Percentiles rank a stretch among this genome's conserved stretches.
phyloP scores from a whole-genome alignment of 75 land plant genomes.

The Pseudotsuga menziesii region DNA sequence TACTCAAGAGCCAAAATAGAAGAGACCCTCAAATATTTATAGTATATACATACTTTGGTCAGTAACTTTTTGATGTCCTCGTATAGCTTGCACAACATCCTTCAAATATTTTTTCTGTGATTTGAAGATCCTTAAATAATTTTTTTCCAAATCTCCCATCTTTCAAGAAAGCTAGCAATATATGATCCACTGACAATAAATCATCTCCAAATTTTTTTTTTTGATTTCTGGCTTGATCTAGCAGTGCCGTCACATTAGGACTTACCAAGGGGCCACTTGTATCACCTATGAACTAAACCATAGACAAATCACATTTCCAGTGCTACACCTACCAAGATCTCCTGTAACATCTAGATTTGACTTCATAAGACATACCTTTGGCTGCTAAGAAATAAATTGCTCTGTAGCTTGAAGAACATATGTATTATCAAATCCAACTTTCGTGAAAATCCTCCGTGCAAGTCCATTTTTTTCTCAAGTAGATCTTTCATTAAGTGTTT shows the following conservation, averaged over 20 bases:
- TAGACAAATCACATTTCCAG: not conserved
- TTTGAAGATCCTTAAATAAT: conserved; percentile 57
- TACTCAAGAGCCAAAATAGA: not conserved
- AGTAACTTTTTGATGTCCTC: conserved; percentile 75
- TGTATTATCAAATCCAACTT: conserved; percentile 70
- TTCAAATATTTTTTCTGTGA: conserved; percentile 42
- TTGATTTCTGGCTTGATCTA: conserved; percentile 56
- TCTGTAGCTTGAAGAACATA: conserved; percentile 67
- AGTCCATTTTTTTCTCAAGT: conserved; percentile 78
- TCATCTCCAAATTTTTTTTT: conserved; percentile 73
- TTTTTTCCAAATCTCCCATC: conserved; percentile 73
- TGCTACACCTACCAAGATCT: not conserved
- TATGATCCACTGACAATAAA: conserved; percentile 80
- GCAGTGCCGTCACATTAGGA: conserved; percentile 32
- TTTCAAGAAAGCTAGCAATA: conserved; percentile 50
- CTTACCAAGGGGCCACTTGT: conserved; percentile 61
- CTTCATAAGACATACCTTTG: conserved; percentile 37
- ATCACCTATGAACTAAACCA: conserved; percentile 48
- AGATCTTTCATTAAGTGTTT: conserved; percentile 84
- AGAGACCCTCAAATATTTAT: not conserved
- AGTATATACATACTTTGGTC: conserved; percentile 69
- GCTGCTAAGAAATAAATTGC: conserved; percentile 55
- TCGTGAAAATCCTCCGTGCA: conserved; percentile 69
- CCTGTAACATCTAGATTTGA: not conserved
- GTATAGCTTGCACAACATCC: conserved; percentile 50